Conservation (phyloP, 768 basidiomycete genomes). For the Russula olivacea region DNA sequence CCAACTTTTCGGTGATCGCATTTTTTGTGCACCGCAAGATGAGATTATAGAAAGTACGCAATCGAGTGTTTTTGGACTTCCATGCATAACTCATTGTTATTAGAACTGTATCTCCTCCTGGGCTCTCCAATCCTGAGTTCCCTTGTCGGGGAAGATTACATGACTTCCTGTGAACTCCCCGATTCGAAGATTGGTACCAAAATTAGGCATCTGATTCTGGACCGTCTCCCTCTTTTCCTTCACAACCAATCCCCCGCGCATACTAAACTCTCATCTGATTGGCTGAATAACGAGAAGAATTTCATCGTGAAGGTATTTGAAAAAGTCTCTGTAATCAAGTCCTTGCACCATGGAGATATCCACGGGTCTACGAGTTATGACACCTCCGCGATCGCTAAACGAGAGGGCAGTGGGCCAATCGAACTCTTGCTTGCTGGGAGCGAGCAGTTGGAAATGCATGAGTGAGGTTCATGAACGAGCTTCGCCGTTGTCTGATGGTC, state of each 20-base stretch:
- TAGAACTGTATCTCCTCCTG: conserved; percentile 69
- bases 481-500: background rate
- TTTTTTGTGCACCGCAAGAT: conserved; percentile 83
- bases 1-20: conserved; percentile 67
- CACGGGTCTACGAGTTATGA: conserved; percentile 54
- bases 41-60: conserved; percentile 75
- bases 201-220: conserved; percentile 59
- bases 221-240: conserved; percentile 85
- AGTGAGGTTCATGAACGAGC: conserved; percentile 46
- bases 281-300: conserved; percentile 58
- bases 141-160: conserved; percentile 73
- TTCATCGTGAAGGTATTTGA: conserved; percentile 66
- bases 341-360: conserved; percentile 48
- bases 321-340: conserved; percentile 57
- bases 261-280: conserved; percentile 53
- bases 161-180: conserved; percentile 47
- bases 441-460: conserved; percentile 81
- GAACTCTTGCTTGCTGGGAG: conserved; percentile 73
- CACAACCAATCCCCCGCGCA: conserved; percentile 76
- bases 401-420: conserved; percentile 50
- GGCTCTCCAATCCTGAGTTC: conserved; percentile 70
- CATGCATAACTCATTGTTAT: background rate
- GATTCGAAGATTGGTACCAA: conserved; percentile 45
- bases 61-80: background rate
- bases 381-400: conserved; percentile 64